These are phyloP conservation scores for Thalassiosira livingstoniorum DNA, from an alignment of 352 stramenopile genomes.

Conservation along the genomic window DNA sequence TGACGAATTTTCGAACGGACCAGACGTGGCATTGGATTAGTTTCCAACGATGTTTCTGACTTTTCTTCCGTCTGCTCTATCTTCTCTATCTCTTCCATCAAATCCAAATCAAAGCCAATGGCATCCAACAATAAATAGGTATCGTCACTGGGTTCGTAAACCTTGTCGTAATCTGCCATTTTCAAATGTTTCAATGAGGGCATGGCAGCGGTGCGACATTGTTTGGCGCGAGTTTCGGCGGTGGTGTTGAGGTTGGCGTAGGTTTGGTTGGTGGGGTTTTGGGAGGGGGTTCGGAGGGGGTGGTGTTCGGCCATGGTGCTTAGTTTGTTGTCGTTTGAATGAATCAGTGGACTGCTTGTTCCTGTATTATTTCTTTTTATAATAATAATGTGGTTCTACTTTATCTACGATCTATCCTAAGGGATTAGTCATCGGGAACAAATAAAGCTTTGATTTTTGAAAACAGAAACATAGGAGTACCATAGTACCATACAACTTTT, in stretches of 20 bases:
- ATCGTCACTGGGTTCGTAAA: conserved; percentile 98
- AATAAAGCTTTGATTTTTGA: too few relatives aligned
- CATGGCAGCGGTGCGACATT: conserved; percentile 65
- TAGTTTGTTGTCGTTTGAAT: too few relatives aligned
- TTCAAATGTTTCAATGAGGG: conserved; percentile 85
- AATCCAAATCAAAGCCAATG: conserved; percentile 91
- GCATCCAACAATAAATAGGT: conserved; percentile 97
- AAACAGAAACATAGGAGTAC: too few relatives aligned
- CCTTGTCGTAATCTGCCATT: conserved; percentile 86
- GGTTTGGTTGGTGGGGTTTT: conserved; percentile 31
- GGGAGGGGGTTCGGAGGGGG: conserved; percentile 63
- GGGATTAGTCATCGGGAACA: too few relatives aligned
- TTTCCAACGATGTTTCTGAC: background rate
- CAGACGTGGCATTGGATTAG: background rate
- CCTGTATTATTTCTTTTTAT: too few relatives aligned
- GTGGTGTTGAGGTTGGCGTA: conserved; percentile 65
- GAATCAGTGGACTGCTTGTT: too few relatives aligned
- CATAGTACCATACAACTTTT: too few relatives aligned
- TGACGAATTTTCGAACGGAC: conserved; percentile 26
- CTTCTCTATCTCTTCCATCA: conserved; percentile 85
- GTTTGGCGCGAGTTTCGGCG: conserved; percentile 56
- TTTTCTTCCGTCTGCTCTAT: background rate
- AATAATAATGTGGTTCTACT: too few relatives aligned
- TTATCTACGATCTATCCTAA: too few relatives aligned
- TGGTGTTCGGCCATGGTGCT: conserved; percentile 77